Percentiles rank a stretch among this genome's conserved stretches.
Conservation (phyloP, 1,284 basidiomycete species). For the Boletus semigastroideus region DNA sequence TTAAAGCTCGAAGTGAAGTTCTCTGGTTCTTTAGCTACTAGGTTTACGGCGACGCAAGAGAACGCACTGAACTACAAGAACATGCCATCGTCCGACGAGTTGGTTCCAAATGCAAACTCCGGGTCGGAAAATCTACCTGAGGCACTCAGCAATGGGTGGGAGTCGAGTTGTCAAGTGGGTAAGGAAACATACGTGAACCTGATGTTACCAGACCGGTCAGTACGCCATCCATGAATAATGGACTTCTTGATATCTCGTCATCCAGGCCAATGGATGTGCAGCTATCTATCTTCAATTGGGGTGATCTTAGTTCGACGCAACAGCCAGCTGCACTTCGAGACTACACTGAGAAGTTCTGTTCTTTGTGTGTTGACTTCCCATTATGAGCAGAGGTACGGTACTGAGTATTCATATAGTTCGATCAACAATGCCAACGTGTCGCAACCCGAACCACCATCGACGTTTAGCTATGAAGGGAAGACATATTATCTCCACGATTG, state of each 20-base stretch:
- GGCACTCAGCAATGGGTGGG: neutral
- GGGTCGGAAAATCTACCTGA: neutral
- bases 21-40: neutral
- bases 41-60: neutral
- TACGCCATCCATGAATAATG: slow-evolving; percentile 7
- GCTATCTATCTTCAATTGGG: slow-evolving; percentile 42
- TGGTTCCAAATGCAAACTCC: neutral
- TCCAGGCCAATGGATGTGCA: slow-evolving; percentile 51
- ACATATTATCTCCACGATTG: slow-evolving; percentile 53
- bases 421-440: slow-evolving; percentile 26
- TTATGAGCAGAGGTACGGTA: neutral
- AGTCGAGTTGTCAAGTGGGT: slow-evolving; percentile 20
- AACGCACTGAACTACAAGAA: neutral
- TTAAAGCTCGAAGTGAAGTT: slow-evolving; percentile 37
- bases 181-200: slow-evolving; percentile 41
- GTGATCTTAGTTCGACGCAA: slow-evolving; percentile 26
- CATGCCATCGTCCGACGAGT: neutral
- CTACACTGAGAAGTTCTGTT: slow-evolving; percentile 42
- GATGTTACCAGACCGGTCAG: slow-evolving; percentile 60
- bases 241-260: slow-evolving; percentile 8
- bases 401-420: slow-evolving; percentile 25
- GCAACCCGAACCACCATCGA: slow-evolving; percentile 55
- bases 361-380: slow-evolving; percentile 43
- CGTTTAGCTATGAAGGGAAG: slow-evolving; percentile 39
- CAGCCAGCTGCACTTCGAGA: slow-evolving; percentile 44